Percentiles rank a stretch among this genome's conserved stretches.
Conservation (phyloP, 148 eudicot species). For the Chenopodium quinoa region DNA sequence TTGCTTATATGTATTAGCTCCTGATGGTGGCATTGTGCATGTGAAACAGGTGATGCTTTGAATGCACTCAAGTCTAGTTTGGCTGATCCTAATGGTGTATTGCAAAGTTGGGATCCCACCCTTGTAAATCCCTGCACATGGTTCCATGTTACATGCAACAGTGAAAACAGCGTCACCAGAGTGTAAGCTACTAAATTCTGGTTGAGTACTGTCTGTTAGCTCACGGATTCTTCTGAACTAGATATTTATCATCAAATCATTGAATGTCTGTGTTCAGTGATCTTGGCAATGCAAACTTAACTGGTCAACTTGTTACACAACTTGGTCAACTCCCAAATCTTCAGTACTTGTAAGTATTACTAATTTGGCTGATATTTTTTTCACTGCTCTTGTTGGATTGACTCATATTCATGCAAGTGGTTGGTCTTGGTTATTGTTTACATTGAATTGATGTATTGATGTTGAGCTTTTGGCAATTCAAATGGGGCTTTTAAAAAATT, state of each 20-base stretch:
- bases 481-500: not conserved
- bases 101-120: conserved; percentile 82
- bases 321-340: conserved; percentile 74
- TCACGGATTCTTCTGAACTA: conserved; percentile 2
- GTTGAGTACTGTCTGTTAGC: not conserved
- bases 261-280: conserved; percentile 46
- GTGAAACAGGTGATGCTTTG: conserved; percentile 71
- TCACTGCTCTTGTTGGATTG: not conserved
- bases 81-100: conserved; percentile 66
- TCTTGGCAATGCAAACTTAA: conserved; percentile 73
- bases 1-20: no score
- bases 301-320: conserved; percentile 69
- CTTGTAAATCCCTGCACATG: conserved; percentile 84
- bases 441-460: not conserved
- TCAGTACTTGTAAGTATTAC: conserved; percentile 69
- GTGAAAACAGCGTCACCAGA: conserved; percentile 65
- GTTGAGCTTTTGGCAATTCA: not conserved
- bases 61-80: conserved; percentile 50
- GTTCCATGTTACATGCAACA: conserved; percentile 82
- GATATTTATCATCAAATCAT: conserved; percentile 1
- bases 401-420: not conserved
- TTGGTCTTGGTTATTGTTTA: not conserved
- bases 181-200: conserved; percentile 48
- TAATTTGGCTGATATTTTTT: not conserved
- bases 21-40: conserved; percentile 26